A percentile compares a stretch with the other conserved stretches of the same genome.
phyloP scores from a whole-genome alignment of 2,329 filamentous ascomycete species.

The Monilinia laxa region DNA sequence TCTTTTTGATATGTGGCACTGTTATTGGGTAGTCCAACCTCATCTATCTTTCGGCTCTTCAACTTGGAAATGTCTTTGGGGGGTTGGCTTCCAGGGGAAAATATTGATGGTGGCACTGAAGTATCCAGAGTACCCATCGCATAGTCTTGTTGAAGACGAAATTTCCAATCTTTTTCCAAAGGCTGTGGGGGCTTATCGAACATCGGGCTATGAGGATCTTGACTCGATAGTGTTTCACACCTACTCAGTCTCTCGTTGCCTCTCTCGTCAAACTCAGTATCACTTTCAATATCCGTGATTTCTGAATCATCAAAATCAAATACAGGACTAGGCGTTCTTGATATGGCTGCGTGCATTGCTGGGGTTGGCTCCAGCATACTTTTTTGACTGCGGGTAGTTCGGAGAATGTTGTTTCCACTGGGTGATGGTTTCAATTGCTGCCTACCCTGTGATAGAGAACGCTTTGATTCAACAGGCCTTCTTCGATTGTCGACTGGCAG shows the following conservation, averaged over 20 bases:
- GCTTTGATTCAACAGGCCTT: background rate
- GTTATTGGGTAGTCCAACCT: background rate
- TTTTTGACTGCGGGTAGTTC: background rate
- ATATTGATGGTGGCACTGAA: background rate
- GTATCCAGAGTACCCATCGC: background rate
- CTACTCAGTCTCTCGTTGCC: conserved; percentile 10
- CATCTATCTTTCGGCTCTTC: background rate
- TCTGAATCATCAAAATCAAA: conserved; percentile 18
- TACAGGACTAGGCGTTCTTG: conserved; percentile 18
- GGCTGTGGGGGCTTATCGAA: conserved; percentile 1
- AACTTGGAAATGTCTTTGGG: background rate
- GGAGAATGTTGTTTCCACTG: background rate
- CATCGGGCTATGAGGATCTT: conserved; percentile 12
- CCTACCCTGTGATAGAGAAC: background rate
- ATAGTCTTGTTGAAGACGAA: conserved; percentile 6
- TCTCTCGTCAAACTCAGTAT: background rate
- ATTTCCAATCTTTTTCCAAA: conserved; percentile 14
- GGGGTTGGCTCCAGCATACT: background rate
- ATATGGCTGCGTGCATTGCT: background rate
- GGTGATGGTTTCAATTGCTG: background rate
- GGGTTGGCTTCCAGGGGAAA: background rate
- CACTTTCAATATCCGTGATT: conserved; percentile 16
- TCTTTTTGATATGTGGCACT: background rate
- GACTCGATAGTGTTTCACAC: conserved; percentile 14
- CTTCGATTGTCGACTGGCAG: background rate